Evolutionary conservation across 1,284 basidiomycete species (phyloP), one percentile per base, ranked within the genome.

Genomic region (Tilletia setariae): DNA sequence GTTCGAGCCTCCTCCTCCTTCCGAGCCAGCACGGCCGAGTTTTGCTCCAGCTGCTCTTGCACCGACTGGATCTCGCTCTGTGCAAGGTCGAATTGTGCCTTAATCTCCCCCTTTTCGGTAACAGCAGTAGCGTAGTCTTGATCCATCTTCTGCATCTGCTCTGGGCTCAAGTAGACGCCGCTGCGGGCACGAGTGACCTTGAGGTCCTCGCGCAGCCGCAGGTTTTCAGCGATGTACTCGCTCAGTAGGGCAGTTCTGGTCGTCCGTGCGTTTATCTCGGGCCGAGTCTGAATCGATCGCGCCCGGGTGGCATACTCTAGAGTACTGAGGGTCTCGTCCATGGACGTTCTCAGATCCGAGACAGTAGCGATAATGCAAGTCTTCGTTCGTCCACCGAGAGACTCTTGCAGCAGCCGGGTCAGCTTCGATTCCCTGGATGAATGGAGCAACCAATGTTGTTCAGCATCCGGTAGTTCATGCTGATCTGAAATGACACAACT

Each of bases 321-420:
- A 0, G 96, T 99, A 0, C 94, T 97, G 23, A 97, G 87, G 0
- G 96, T 98, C 84, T 98, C 96, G 83, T 99, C 96, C 84, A 96
- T 88, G 82, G 96, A 98, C 30, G 67, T 62, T 15, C 72, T 71
- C n/a, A 79, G 77, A 49, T 76, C 71, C 11, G 79, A 79, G 35
- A 82, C 79, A 0, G 95, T 98, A 0, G 96, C 96, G 72, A 99
- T 91, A 81, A 99, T 95, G 80, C 93, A 97, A 0, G 96, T 99
- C 85, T 98, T 98, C 8, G 96, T 98, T 28, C 90, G 88, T 0
- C 96, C 96, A n/a, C 96, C 96, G 4, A 99, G 87, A 19, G 96
- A 99, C 83, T 99, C 96, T 90, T 98, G 95, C 6, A 99, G 87
- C 1, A 99, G 87, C 46, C 96, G 91, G 2, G 96, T 98, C 67